These are phyloP conservation scores for Acanthamoeba sp. DNA, from an alignment of 208 protist genomes.

Conservation along the genomic window DNA sequence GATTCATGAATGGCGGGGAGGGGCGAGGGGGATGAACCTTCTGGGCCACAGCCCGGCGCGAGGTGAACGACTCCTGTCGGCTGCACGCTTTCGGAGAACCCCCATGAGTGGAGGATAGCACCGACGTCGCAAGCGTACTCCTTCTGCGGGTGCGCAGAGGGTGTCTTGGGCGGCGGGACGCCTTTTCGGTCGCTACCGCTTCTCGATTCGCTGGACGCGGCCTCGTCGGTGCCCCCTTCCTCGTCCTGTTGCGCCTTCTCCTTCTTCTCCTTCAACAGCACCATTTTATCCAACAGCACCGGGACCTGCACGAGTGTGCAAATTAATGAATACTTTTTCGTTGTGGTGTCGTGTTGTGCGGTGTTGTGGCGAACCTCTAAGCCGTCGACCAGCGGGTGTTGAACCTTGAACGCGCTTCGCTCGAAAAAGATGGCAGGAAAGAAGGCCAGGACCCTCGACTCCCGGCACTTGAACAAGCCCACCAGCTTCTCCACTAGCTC, in stretches of 20 bases:
- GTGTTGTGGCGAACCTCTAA: not conserved
- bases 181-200: not conserved
- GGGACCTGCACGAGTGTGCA: not conserved
- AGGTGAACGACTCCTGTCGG: not conserved
- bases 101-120: not conserved
- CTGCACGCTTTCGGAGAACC: not conserved
- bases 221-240: not conserved
- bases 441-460: not conserved
- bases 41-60: constrained; percentile 27
- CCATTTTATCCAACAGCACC: constrained; percentile 32
- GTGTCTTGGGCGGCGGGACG: not conserved
- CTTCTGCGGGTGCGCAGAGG: not conserved
- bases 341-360: not conserved
- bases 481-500: not conserved
- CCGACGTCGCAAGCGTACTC: not conserved
- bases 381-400: constrained; percentile 13
- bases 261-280: constrained; percentile 42
- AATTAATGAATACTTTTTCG: too few species aligned
- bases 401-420: not conserved
- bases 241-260: not conserved
- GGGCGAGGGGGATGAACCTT: too few species aligned
- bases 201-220: too few species aligned
- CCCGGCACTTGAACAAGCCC: not conserved
- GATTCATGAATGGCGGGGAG: too few species aligned
- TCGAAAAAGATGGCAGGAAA: not conserved